Conservation (phyloP, 805 yeast species). For the Candida sphagnicola region DNA sequence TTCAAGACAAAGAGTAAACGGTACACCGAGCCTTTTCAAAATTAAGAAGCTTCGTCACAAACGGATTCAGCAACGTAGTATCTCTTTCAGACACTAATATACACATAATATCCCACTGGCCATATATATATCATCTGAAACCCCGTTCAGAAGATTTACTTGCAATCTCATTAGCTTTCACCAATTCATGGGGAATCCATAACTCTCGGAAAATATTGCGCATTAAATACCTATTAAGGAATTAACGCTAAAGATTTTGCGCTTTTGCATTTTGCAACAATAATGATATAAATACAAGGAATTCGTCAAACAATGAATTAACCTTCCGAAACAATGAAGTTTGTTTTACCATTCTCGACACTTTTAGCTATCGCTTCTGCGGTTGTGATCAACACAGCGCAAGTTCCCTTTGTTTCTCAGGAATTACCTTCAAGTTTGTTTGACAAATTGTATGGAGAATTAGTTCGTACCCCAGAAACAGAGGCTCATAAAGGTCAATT, state of each 20-base stretch:
- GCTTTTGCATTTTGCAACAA: neutral
- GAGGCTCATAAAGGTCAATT: neutral
- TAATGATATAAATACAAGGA: neutral
- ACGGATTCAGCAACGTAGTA: too few species aligned
- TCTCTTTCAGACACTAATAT: too few species aligned
- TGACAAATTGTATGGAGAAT: conserved; percentile 23
- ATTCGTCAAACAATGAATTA: too few species aligned
- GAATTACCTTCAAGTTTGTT: conserved; percentile 10
- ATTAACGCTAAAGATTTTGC: neutral
- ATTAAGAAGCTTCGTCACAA: too few species aligned
- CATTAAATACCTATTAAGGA: neutral
- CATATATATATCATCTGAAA: too few species aligned
- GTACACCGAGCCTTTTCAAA: too few species aligned
- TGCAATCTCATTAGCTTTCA: too few species aligned
- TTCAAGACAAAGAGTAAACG: too few species aligned
- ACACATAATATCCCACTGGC: too few species aligned
- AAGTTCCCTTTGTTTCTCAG: neutral
- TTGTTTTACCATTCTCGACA: neutral
- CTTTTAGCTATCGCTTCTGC: neutral
- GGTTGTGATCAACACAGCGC: neutral
- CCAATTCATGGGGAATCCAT: too few species aligned
- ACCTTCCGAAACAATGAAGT: conserved; percentile 1
- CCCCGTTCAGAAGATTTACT: too few species aligned
- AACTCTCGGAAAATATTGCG: neutral
- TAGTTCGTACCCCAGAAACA: conserved; percentile 15